These are phyloP conservation scores for Fusarium setosum DNA, from an alignment of 2,329 filamentous ascomycete species.

Conservation along the genomic window DNA sequence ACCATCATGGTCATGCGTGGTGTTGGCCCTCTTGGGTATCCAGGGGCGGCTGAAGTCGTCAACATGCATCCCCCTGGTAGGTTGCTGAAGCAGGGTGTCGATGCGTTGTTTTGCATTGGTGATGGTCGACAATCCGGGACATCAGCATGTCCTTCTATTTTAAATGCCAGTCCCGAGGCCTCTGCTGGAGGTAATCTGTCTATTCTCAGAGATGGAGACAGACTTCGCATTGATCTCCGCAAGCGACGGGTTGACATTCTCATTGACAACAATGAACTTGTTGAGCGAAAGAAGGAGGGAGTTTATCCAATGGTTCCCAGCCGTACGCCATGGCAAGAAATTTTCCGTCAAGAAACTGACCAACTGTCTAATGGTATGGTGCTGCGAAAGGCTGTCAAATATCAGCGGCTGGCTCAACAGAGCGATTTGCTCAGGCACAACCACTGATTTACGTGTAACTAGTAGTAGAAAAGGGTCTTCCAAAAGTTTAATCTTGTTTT, in stretches of 20 bases:
- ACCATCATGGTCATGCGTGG: slow-evolving; percentile 58
- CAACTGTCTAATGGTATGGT: slow-evolving; percentile 61
- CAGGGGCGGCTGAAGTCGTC: slow-evolving; percentile 62
- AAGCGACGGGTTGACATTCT: slow-evolving; percentile 61
- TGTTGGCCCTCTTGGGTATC: slow-evolving; percentile 60
- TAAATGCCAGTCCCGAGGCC: slow-evolving; percentile 67
- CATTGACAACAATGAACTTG: slow-evolving; percentile 54
- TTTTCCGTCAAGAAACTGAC: slow-evolving; percentile 58
- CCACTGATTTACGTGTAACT: no score
- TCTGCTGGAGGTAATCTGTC: slow-evolving; percentile 65
- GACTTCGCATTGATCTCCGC: slow-evolving; percentile 60
- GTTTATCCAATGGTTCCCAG: slow-evolving; percentile 53
- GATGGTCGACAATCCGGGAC: slow-evolving; percentile 67
- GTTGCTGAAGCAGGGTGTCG: slow-evolving; percentile 57
- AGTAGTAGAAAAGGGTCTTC: no score
- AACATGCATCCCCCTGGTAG: slow-evolving; percentile 62
- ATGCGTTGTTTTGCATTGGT: slow-evolving; percentile 62
- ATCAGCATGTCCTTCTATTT: slow-evolving; percentile 64
- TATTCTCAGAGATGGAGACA: slow-evolving; percentile 61
- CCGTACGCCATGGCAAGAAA: slow-evolving; percentile 63
- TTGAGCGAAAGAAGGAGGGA: slow-evolving; percentile 51
- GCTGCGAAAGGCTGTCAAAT: slow-evolving; percentile 56
- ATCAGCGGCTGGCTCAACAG: slow-evolving; percentile 52
- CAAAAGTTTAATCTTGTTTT: no score
- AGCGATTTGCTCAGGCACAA: no score